Percentiles rank a stretch among this genome's conserved stretches.
phyloP scores from a whole-genome alignment of 495 filamentous ascomycete genomes.

The Penicillium flavigenum region DNA sequence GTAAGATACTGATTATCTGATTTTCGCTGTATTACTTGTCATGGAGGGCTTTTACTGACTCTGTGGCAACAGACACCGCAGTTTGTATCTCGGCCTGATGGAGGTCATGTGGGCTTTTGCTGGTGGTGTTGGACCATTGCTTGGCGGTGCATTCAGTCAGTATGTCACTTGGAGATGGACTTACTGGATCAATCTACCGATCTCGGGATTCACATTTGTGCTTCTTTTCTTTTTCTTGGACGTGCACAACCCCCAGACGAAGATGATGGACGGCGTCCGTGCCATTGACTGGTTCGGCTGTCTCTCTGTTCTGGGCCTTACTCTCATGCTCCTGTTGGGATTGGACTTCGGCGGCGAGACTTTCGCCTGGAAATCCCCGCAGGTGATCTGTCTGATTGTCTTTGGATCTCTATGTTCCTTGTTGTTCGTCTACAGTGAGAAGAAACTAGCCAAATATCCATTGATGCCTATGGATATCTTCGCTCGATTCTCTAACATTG shows the following conservation, averaged over 20 bases:
- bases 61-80: slow-evolving; percentile 37
- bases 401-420: slow-evolving; percentile 63
- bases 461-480: slow-evolving; percentile 76
- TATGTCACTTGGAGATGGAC: slow-evolving; percentile 64
- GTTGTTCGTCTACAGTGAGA: slow-evolving; percentile 70
- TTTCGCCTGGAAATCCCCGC: slow-evolving; percentile 70
- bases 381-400: slow-evolving; percentile 73
- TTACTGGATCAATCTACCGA: slow-evolving; percentile 73
- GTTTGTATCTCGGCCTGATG: slow-evolving; percentile 54
- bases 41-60: background rate
- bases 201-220: slow-evolving; percentile 53
- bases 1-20: slow-evolving; percentile 24
- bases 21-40: background rate
- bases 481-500: slow-evolving; percentile 54
- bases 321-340: slow-evolving; percentile 74
- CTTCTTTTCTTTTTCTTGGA: slow-evolving; percentile 60
- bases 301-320: slow-evolving; percentile 65
- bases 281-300: slow-evolving; percentile 78
- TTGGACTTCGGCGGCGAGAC: slow-evolving; percentile 73
- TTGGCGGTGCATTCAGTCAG: slow-evolving; percentile 67
- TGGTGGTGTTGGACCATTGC: slow-evolving; percentile 60
- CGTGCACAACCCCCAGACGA: slow-evolving; percentile 59
- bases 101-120: slow-evolving; percentile 59
- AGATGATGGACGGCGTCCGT: slow-evolving; percentile 60
- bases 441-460: slow-evolving; percentile 68